phyloP scores from a whole-genome alignment of 768 basidiomycete species.

The Erythrobasidium yunnanense region DNA sequence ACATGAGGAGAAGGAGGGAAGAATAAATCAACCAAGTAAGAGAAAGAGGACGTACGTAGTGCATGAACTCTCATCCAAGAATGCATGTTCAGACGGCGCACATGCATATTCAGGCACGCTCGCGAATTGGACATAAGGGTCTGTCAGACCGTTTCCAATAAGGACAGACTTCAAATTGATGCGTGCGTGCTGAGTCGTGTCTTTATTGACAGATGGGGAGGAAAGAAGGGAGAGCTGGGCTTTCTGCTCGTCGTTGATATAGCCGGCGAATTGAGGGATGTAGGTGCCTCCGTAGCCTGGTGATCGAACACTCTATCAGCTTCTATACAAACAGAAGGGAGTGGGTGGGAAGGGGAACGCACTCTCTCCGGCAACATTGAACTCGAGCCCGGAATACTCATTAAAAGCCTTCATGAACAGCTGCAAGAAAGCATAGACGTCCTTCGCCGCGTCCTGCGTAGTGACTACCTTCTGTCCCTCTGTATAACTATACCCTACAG shows the following conservation, averaged over 20 bases:
- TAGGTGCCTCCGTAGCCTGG: slow-evolving; percentile 26
- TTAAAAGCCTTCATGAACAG: slow-evolving; percentile 69
- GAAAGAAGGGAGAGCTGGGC: too few species aligned
- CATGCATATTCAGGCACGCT: slow-evolving; percentile 71
- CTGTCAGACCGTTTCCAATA: slow-evolving; percentile 58
- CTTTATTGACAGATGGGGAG: not conserved
- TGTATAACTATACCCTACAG: slow-evolving; percentile 81
- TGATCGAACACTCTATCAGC: too few species aligned
- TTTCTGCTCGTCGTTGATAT: slow-evolving; percentile 69
- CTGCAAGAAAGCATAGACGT: slow-evolving; percentile 69
- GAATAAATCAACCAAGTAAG: too few species aligned
- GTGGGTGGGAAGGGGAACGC: too few species aligned
- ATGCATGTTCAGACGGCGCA: slow-evolving; percentile 55
- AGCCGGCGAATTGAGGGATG: slow-evolving; percentile 50
- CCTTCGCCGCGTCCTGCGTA: slow-evolving; percentile 74
- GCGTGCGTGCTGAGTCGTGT: slow-evolving; percentile 9
- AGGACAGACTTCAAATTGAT: slow-evolving; percentile 54
- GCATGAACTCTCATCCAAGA: slow-evolving; percentile 58
- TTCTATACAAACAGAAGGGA: not conserved
- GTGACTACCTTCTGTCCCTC: slow-evolving; percentile 64
- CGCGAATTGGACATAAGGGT: slow-evolving; percentile 61
- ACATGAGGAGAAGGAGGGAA: too few species aligned
- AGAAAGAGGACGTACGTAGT: too few species aligned
- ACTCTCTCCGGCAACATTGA: slow-evolving; percentile 52
- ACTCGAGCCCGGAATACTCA: slow-evolving; percentile 57